phyloP scores from a whole-genome alignment of 176 grass and related monocot genomes.

The Urochloa ruziziensis region DNA sequence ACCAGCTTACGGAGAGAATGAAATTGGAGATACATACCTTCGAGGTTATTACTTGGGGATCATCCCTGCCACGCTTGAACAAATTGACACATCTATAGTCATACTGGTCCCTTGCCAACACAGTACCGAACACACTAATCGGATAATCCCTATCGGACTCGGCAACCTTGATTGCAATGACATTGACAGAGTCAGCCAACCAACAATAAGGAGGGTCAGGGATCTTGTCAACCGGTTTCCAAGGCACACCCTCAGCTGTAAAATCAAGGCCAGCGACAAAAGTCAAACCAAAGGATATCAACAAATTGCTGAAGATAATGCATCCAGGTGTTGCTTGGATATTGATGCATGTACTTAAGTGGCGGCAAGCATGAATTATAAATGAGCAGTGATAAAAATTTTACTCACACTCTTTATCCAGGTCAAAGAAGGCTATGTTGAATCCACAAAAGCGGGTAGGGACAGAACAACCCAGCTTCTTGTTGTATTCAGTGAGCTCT shows the following conservation, averaged over 20 bases:
- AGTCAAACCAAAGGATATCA: too few species aligned
- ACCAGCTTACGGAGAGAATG: not conserved
- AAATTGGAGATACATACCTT: not conserved
- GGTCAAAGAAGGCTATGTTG: not conserved
- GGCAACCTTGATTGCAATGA: not conserved
- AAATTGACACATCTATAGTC: conserved; percentile 7
- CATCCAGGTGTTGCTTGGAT: too few species aligned
- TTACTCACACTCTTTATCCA: too few species aligned
- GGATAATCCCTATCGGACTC: not conserved
- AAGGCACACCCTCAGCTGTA: too few species aligned
- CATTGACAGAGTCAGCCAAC: not conserved
- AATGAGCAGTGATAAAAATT: too few species aligned
- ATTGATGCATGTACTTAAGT: too few species aligned
- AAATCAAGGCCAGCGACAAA: too few species aligned
- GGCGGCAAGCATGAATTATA: too few species aligned
- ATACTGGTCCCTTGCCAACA: not conserved
- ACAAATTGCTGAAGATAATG: too few species aligned
- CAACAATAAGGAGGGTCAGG: not conserved
- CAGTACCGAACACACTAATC: not conserved
- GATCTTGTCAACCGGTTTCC: too few species aligned
- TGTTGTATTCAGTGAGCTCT: not conserved
- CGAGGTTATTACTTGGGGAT: not conserved
- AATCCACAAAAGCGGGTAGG: not conserved
- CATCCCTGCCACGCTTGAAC: not conserved
- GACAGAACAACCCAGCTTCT: accelerated